Evolutionary conservation across 352 stramenopile genomes (phyloP), one percentile per base, ranked within the genome.

Genomic region (Phytophthora cactorum): DNA sequence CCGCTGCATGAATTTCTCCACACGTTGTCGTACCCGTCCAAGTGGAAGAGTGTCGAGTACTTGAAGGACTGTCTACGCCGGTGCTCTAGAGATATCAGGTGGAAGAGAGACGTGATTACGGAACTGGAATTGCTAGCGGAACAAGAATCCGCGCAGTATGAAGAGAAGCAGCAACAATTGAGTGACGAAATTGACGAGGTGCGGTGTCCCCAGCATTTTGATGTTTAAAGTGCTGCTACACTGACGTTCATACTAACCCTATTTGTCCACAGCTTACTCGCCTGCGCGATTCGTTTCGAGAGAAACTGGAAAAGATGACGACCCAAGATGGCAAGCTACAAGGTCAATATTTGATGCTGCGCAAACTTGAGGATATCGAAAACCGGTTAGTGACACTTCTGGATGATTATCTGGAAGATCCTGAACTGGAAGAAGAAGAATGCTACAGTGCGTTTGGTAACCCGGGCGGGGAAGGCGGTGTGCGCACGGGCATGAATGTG

Each of bases 321-420:
- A 67, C 11, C 2, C 61, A 75, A 44, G 63, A 58, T 3, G 52
- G 60, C 29, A 81, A 77, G n/a, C 51, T 32, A 4, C 68, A 57
- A 7, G 72, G 72, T 11, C 63, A 78, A 11, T 84, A 86, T 47
- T 43, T 93, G 63, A 66, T 93, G 59, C 62, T 92, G 41, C 82
- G 84, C n/a, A 90, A 93, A 55, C 73, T 94, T 15, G 86, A 94
- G 47, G 83, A 95, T 62, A 82, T 94, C 28, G 86, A 96, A 66
- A 90, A 73, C n/a, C 75, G 82, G 11, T 64, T 96, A 6, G 62
- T 83, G 57, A 58, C 52, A 28, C 66, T 93, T 1, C 46, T 96
- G 53, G 82, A 93, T 57, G 59, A 55, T 34, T 94, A 81, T 49
- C 53, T 96, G 6, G 52, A 74, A 47, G 82, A 92, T 7, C 79